phyloP scores from a whole-genome alignment of 2,329 filamentous ascomycete genomes.

The Monosporascus cannonballus region DNA sequence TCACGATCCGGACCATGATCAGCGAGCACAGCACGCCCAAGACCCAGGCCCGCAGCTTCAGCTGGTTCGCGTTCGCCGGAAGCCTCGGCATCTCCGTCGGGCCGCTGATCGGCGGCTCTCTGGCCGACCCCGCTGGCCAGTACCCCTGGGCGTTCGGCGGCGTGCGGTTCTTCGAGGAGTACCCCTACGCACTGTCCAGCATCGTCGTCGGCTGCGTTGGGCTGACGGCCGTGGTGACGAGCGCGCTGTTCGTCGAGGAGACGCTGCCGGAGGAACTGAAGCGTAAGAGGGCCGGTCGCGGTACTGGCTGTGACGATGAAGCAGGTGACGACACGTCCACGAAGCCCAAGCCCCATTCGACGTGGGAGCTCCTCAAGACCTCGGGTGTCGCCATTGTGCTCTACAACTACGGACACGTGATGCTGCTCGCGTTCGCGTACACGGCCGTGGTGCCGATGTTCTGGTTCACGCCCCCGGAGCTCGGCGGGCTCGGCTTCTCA shows the following conservation, averaged over 20 bases:
- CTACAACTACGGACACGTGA: conserved; percentile 58
- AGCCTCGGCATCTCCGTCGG: conserved; percentile 72
- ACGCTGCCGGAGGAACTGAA: conserved; percentile 33
- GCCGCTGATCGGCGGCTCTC: conserved; percentile 60
- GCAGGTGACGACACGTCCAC: conserved; percentile 10
- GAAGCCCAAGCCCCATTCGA: conserved; percentile 32
- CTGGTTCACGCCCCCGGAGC: conserved; percentile 54
- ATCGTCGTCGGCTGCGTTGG: conserved; percentile 52
- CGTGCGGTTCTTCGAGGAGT: conserved; percentile 52
- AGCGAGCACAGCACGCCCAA: conserved; percentile 63
- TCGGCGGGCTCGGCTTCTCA: conserved; percentile 62
- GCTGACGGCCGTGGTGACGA: conserved; percentile 44
- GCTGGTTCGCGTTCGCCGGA: conserved; percentile 68
- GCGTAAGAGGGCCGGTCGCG: conserved; percentile 10
- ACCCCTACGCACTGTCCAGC: conserved; percentile 61
- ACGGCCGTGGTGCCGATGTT: conserved; percentile 66
- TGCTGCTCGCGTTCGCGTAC: conserved; percentile 64
- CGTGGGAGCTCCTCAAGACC: conserved; percentile 48
- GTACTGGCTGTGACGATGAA: conserved; percentile 1
- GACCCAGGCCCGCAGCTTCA: conserved; percentile 69
- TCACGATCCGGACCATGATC: conserved; percentile 73
- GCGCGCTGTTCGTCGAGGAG: conserved; percentile 56
- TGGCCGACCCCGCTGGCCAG: conserved; percentile 61
- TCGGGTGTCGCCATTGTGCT: conserved; percentile 64
- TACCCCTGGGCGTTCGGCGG: conserved; percentile 53